Evolutionary conservation across 2,329 filamentous ascomycete genomes (phyloP).

Genomic region (Drechslera avenae): DNA sequence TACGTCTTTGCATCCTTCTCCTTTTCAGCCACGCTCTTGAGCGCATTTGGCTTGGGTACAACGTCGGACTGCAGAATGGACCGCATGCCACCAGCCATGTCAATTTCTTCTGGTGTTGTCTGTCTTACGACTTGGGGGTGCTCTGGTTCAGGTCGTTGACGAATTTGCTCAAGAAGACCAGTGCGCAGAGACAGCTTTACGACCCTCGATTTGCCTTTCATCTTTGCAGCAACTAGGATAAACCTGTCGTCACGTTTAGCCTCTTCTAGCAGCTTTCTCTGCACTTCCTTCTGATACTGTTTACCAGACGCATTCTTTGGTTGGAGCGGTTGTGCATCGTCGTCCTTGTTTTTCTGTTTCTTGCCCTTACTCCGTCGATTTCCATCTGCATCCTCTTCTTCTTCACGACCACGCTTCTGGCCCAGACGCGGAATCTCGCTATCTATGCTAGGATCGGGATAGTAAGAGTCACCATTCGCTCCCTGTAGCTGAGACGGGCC

Average conservation of each 20-base stretch:
- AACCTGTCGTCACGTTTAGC: constrained; percentile 52
- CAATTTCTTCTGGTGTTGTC: constrained; percentile 30
- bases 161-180: constrained; percentile 45
- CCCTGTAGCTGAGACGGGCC: constrained; percentile 14
- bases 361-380: constrained; percentile 23
- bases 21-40: constrained; percentile 26
- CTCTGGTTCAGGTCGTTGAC: constrained; percentile 38
- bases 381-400: constrained; percentile 36
- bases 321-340: constrained; percentile 40
- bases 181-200: constrained; percentile 49
- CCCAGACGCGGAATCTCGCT: constrained; percentile 39
- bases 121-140: constrained; percentile 26
- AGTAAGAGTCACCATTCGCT: constrained; percentile 25
- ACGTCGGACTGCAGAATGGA: constrained; percentile 48
- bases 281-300: constrained; percentile 55
- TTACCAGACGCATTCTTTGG: constrained; percentile 52
- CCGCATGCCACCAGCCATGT: constrained; percentile 23
- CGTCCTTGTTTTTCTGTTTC: constrained; percentile 44
- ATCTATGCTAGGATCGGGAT: constrained; percentile 31
- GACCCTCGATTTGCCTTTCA: constrained; percentile 53
- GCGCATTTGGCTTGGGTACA: constrained; percentile 22
- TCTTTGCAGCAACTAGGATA: constrained; percentile 53
- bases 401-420: constrained; percentile 38
- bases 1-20: constrained; percentile 44
- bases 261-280: constrained; percentile 51